phyloP scores from a whole-genome alignment of 768 basidiomycete species.

The Suillus paluster region DNA sequence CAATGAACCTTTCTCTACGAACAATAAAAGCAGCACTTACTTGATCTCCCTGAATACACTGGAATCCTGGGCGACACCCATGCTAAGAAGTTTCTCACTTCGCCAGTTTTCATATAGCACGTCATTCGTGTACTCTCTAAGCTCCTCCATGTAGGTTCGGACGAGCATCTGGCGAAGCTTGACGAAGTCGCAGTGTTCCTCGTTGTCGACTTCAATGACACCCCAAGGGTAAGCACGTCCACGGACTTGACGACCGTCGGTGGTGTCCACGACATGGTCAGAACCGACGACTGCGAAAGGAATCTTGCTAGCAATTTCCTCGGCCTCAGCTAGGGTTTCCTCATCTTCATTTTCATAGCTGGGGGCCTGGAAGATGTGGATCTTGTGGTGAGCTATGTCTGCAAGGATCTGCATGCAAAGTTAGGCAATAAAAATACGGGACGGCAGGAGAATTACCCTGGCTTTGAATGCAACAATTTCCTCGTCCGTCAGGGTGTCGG shows the following conservation, averaged over 20 bases:
- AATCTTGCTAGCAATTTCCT: conserved; percentile 97
- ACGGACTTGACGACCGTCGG: conserved; percentile 91
- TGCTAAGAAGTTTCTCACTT: conserved; percentile 92
- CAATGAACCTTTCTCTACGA: conserved; percentile 15
- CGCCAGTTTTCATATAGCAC: conserved; percentile 98
- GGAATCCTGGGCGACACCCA: conserved; percentile 98
- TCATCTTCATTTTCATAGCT: conserved; percentile 98
- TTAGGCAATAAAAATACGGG: conserved; percentile 3
- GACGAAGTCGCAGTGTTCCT: conserved; percentile 99
- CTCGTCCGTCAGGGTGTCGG: conserved; percentile 97
- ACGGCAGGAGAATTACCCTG: conserved; percentile 55
- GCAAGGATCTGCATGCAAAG: conserved; percentile 68
- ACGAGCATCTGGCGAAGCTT: conserved; percentile 99
- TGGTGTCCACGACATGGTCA: conserved; percentile 76
- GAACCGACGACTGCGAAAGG: conserved; percentile 99
- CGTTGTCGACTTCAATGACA: conserved; percentile 98
- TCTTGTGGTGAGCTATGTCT: conserved; percentile 94
- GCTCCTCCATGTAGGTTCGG: conserved; percentile 98
- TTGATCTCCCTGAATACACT: conserved; percentile 99
- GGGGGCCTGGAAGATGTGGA: conserved; percentile 98
- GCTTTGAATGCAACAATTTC: conserved; percentile 94
- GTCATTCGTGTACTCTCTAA: conserved; percentile 95
- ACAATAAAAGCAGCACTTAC: conserved; percentile 52
- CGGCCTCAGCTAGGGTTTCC: conserved; percentile 95
- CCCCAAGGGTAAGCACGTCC: conserved; percentile 99